phyloP scores from a whole-genome alignment of 2,329 filamentous ascomycete genomes.

The Sporothrix phasma region DNA sequence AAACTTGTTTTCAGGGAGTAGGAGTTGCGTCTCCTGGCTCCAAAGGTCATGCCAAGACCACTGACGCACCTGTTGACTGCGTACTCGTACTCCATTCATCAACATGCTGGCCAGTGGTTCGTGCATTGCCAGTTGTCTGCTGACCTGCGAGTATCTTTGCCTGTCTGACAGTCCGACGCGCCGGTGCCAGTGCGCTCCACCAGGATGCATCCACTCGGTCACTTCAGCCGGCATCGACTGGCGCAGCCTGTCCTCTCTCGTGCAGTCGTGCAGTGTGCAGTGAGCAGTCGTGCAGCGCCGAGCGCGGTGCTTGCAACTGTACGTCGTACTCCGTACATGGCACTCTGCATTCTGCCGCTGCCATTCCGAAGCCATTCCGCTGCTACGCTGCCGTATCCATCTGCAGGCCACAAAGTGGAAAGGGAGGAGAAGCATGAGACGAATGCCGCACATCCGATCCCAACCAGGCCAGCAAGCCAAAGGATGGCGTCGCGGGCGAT shows the following conservation, averaged over 20 bases:
- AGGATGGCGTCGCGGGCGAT: too few species aligned
- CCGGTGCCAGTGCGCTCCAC: not conserved
- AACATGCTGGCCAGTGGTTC: too few species aligned
- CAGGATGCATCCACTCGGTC: not conserved
- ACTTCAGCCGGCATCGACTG: constrained; percentile 1
- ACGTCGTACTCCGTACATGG: not conserved
- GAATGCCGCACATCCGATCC: not conserved
- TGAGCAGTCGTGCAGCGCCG: not conserved
- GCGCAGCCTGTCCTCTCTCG: not conserved
- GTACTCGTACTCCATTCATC: too few species aligned
- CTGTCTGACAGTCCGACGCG: not conserved
- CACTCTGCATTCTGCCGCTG: not conserved
- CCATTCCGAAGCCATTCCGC: too few species aligned
- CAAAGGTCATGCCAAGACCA: too few species aligned
- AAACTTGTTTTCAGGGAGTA: too few species aligned
- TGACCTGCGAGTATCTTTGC: not conserved
- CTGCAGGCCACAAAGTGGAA: not conserved
- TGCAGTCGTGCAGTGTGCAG: not conserved
- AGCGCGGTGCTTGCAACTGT: not conserved
- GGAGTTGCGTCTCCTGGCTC: too few species aligned
- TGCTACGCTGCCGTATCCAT: not conserved
- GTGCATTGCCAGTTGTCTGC: not conserved
- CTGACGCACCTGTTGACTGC: too few species aligned
- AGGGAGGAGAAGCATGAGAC: not conserved
- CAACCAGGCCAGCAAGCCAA: not conserved